phyloP scores from a whole-genome alignment of 345 rosid genomes.

The Psidium guajava region DNA sequence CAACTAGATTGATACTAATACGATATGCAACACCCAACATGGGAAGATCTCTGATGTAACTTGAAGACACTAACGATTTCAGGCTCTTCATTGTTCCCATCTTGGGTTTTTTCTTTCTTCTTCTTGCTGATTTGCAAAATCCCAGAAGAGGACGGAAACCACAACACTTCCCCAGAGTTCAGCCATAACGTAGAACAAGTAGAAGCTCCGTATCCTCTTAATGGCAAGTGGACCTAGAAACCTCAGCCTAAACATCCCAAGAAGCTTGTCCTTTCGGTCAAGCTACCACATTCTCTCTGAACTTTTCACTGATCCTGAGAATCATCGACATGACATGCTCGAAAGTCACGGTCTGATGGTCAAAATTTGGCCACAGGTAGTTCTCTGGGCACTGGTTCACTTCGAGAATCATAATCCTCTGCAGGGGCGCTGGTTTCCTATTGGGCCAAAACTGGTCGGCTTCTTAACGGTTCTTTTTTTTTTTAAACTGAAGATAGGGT shows the following conservation, averaged over 20 bases:
- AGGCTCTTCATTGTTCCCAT: conserved; percentile 98
- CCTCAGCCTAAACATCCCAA: conserved; percentile 66
- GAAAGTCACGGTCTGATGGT: too few species aligned
- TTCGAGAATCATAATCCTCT: too few species aligned
- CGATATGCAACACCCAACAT: conserved; percentile 96
- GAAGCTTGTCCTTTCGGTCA: conserved; percentile 84
- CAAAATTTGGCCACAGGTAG: too few species aligned
- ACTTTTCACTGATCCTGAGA: too few species aligned
- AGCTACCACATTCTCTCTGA: too few species aligned
- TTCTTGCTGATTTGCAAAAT: conserved; percentile 76
- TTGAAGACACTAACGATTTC: conserved; percentile 85
- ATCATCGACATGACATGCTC: too few species aligned
- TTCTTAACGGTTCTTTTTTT: too few species aligned
- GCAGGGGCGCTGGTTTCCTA: too few species aligned
- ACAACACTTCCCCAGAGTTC: conserved; percentile 99
- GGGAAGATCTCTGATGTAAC: conserved; percentile 83
- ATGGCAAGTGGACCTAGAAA: conserved; percentile 96
- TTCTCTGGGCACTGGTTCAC: too few species aligned
- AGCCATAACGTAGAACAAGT: conserved; percentile 99
- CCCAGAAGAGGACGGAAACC: conserved; percentile 94
- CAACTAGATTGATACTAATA: conserved; percentile 94
- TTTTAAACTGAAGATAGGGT: too few species aligned
- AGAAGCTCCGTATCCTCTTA: conserved; percentile 90
- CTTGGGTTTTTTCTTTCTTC: conserved; percentile 55
- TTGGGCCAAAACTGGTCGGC: too few species aligned